phyloP scores from a whole-genome alignment of 164 flowering plant species.

The Magnolia sinica region DNA sequence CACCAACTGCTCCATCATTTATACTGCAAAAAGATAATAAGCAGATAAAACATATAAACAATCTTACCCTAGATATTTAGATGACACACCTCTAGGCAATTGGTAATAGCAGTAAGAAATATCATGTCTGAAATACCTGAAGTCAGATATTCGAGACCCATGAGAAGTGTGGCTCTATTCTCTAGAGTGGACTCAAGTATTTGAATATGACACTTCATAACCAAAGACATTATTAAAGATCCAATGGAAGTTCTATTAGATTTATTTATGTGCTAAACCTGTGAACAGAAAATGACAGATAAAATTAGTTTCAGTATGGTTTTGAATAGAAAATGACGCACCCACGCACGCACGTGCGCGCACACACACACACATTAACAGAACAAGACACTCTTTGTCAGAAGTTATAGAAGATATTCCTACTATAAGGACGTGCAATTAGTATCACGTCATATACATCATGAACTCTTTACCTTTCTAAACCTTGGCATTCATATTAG shows the following conservation, averaged over 20 bases:
- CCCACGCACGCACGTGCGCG: no score
- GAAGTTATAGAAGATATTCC: no score
- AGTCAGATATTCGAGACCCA: conserved; percentile 96
- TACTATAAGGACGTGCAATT: no score
- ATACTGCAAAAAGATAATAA: conserved; percentile 85
- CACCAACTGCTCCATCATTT: conserved; percentile 90
- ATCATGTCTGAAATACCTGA: conserved; percentile 44
- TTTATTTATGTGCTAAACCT: neutral
- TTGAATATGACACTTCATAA: conserved; percentile 75
- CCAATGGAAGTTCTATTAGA: neutral
- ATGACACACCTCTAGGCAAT: neutral
- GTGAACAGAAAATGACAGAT: neutral
- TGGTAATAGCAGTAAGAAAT: neutral
- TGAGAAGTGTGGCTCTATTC: conserved; percentile 55
- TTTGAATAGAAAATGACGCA: no score
- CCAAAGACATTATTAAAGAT: neutral
- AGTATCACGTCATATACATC: no score
- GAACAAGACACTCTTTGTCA: no score
- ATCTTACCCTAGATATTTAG: neutral
- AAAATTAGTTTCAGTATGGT: no score
- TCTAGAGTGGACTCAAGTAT: conserved; percentile 71
- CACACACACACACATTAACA: no score
- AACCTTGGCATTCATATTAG: no score
- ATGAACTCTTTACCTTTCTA: no score
- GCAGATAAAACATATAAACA: no score